Evolutionary conservation across 331 rosid genomes (phyloP).

Genomic region (Saraca asoca): DNA sequence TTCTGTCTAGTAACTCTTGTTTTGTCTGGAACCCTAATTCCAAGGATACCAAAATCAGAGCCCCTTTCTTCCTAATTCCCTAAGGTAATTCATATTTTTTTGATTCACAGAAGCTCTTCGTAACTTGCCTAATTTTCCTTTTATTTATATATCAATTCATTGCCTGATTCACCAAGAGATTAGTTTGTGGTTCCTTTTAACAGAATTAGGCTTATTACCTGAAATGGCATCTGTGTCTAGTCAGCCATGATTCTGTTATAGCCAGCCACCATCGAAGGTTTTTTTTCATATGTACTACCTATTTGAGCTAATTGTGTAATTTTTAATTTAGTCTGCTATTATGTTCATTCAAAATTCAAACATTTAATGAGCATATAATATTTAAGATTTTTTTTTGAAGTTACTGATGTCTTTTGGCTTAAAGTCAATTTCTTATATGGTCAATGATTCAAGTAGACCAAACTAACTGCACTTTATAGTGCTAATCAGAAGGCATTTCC

Average conservation of each 20-base stretch:
- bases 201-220: constrained; percentile 34
- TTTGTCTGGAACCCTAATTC: constrained; percentile 22
- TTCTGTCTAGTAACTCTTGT: no score
- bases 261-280: constrained; percentile 99
- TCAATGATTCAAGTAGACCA: no score
- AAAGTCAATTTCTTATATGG: no score
- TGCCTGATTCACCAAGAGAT: constrained; percentile 36
- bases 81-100: not conserved
- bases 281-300: no score
- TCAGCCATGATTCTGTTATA: constrained; percentile 98
- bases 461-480: no score
- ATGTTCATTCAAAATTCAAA: no score
- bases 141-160: not conserved
- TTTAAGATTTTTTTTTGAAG: no score
- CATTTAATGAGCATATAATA: no score
- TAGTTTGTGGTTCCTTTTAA: constrained; percentile 37
- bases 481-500: no score
- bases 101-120: not conserved
- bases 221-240: constrained; percentile 90
- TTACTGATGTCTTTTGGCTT: no score
- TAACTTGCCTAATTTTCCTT: not conserved
- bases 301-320: no score
- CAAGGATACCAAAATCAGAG: not conserved
- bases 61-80: not conserved
- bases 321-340: no score